phyloP scores from a whole-genome alignment of 345 rosid genomes.

The Bruguiera gymnorhiza region DNA sequence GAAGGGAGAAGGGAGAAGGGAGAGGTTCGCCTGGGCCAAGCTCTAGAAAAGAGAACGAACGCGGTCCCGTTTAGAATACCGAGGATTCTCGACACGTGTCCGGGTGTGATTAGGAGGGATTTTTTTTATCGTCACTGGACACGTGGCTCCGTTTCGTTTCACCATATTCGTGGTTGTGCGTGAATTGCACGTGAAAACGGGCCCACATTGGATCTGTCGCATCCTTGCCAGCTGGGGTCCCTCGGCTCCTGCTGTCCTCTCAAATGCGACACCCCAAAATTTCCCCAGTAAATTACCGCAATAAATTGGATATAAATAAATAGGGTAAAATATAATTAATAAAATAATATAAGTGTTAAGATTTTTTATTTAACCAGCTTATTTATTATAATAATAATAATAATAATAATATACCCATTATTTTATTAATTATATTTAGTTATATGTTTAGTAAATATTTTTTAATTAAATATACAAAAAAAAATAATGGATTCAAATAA shows the following conservation, averaged over 20 bases:
- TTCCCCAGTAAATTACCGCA: background rate
- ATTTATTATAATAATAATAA: no score
- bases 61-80: background rate
- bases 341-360: no score
- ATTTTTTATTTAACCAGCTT: no score
- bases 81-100: background rate
- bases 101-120: no score
- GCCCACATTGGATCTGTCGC: background rate
- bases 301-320: background rate
- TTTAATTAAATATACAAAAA: background rate
- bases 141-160: background rate
- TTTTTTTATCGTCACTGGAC: background rate
- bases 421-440: slow-evolving; percentile 13
- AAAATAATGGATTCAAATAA: no score
- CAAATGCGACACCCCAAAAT: background rate
- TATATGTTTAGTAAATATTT: background rate
- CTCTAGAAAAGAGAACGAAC: background rate
- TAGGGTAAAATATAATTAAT: no score
- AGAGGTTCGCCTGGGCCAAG: slow-evolving; percentile 22
- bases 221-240: background rate
- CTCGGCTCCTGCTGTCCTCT: background rate
- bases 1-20: background rate
- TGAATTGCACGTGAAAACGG: background rate
- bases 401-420: background rate
- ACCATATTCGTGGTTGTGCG: background rate